These are phyloP conservation scores for Grigorovia jiainica DNA, from an alignment of 805 yeast species.

Conservation along the genomic window DNA sequence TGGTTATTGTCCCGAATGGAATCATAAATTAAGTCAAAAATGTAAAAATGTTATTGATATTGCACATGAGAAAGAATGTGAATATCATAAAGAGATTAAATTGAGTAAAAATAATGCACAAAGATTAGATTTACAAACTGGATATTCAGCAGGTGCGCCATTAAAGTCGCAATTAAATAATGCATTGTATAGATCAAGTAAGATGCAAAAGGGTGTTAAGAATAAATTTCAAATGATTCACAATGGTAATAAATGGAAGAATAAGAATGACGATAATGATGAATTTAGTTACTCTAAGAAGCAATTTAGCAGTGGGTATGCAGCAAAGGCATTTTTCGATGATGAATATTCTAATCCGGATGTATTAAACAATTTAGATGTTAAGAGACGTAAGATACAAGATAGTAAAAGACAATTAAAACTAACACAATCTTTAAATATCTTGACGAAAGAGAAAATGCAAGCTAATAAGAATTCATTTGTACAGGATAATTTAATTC, in stretches of 20 bases:
- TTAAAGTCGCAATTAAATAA: constrained; percentile 18
- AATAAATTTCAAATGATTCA: neutral
- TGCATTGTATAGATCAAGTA: neutral
- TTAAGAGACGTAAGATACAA: constrained; percentile 32
- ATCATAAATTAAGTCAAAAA: constrained; percentile 40
- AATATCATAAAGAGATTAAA: constrained; percentile 57
- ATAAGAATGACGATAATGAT: neutral
- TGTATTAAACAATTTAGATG: constrained; percentile 31
- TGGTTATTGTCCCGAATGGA: constrained; percentile 51
- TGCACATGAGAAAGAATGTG: constrained; percentile 49
- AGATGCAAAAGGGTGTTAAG: neutral
- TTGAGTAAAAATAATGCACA: constrained; percentile 44
- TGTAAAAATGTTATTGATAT: constrained; percentile 58
- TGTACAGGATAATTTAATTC: constrained; percentile 32
- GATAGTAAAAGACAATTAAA: constrained; percentile 30
- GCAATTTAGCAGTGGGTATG: constrained; percentile 33
- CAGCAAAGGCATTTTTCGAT: constrained; percentile 43
- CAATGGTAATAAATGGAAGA: neutral
- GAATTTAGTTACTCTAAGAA: neutral
- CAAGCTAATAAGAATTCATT: constrained; percentile 28
- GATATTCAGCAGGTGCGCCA: constrained; percentile 49
- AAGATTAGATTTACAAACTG: constrained; percentile 69
- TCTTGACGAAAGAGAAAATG: constrained; percentile 16
- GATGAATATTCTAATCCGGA: constrained; percentile 42
- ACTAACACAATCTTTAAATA: constrained; percentile 12